phyloP scores from a whole-genome alignment of 805 yeast genomes.

The Lachancea thermotolerans region DNA sequence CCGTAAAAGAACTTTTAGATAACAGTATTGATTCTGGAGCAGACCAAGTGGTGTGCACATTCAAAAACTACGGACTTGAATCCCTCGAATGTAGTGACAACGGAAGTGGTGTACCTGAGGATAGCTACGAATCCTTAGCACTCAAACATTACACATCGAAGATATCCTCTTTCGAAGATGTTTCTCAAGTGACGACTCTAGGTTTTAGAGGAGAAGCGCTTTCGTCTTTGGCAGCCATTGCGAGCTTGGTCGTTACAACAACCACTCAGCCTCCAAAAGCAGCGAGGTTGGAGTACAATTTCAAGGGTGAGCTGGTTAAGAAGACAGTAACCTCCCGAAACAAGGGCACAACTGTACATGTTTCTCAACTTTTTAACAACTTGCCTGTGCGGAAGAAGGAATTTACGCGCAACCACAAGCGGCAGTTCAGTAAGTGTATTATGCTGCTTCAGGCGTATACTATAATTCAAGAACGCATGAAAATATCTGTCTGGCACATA shows the following conservation, averaged over 20 bases:
- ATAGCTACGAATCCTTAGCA: conserved; percentile 50
- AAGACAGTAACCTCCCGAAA: conserved; percentile 43
- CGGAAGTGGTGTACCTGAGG: conserved; percentile 53
- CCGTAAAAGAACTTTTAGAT: conserved; percentile 81
- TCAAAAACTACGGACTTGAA: conserved; percentile 68
- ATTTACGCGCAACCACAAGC: conserved; percentile 55
- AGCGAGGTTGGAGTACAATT: conserved; percentile 45
- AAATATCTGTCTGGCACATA: conserved; percentile 54
- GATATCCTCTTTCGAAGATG: conserved; percentile 47
- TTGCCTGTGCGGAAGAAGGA: conserved; percentile 82
- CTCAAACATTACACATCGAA: conserved; percentile 65
- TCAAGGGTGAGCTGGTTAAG: conserved; percentile 44
- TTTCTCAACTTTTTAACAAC: conserved; percentile 54
- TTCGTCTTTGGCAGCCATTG: conserved; percentile 57
- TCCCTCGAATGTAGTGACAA: conserved; percentile 62
- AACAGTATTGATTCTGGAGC: conserved; percentile 79
- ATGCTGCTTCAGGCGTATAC: conserved; percentile 60
- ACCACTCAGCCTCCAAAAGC: conserved; percentile 51
- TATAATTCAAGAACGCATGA: conserved; percentile 49
- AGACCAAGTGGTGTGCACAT: conserved; percentile 55
- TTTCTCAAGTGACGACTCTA: conserved; percentile 44
- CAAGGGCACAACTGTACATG: conserved; percentile 60
- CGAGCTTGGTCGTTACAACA: conserved; percentile 48
- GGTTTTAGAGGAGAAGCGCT: conserved; percentile 84
- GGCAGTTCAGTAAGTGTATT: conserved; percentile 69